These are phyloP conservation scores for Hyaloperonospora brassicae DNA, from an alignment of 352 stramenopile genomes.

Conservation along the genomic window DNA sequence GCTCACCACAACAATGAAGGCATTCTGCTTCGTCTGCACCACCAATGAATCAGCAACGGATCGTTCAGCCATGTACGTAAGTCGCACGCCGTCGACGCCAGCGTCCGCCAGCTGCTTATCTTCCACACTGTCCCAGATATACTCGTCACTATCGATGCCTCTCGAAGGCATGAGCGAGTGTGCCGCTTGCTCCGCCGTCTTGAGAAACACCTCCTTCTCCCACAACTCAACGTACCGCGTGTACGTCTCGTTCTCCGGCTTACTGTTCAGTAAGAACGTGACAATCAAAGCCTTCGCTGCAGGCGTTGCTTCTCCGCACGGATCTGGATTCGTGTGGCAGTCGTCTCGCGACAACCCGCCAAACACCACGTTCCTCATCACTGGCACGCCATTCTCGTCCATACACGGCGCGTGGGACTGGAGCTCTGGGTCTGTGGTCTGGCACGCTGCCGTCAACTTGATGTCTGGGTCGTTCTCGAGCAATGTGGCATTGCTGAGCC, in stretches of 20 bases:
- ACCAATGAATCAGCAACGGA: slow-evolving; percentile 77
- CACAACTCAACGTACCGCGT: slow-evolving; percentile 64
- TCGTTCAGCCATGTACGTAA: slow-evolving; percentile 82
- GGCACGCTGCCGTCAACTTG: slow-evolving; percentile 83
- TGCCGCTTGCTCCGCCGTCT: slow-evolving; percentile 22
- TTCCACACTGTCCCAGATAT: slow-evolving; percentile 21
- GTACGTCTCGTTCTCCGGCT: slow-evolving; percentile 66
- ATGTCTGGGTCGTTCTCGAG: slow-evolving; percentile 63
- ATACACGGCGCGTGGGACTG: slow-evolving; percentile 67
- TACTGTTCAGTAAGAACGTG: slow-evolving; percentile 84
- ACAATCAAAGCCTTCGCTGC: slow-evolving; percentile 71
- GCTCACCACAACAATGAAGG: slow-evolving; percentile 80
- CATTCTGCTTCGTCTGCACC: slow-evolving; percentile 84
- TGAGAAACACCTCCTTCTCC: slow-evolving; percentile 76
- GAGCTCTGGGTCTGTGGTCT: slow-evolving; percentile 56
- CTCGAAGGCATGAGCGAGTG: slow-evolving; percentile 16
- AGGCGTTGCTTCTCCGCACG: slow-evolving; percentile 72
- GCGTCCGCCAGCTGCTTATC: slow-evolving; percentile 18
- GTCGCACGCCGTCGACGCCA: slow-evolving; percentile 44
- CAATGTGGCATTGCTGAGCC: slow-evolving; percentile 47
- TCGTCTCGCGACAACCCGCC: slow-evolving; percentile 52
- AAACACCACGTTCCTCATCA: slow-evolving; percentile 87
- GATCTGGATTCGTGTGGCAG: slow-evolving; percentile 73
- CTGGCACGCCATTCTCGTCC: slow-evolving; percentile 85
- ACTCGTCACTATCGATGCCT: slow-evolving; percentile 12